Base-by-base conservation (phyloP, 768 basidiomycete species). In the Gelatoporia subvermispora region DNA sequence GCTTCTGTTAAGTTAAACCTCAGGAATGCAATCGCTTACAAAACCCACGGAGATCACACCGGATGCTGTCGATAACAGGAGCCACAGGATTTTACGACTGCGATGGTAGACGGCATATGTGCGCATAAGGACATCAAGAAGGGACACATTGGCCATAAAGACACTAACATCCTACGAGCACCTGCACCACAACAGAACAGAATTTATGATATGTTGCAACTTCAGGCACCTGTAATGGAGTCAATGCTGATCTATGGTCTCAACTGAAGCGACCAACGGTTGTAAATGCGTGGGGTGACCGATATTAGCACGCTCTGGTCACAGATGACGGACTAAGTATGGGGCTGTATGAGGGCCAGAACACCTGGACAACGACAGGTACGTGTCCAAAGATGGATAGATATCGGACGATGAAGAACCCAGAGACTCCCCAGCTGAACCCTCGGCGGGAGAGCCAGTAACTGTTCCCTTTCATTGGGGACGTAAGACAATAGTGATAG, bases 31-130 rank as follows among this genome's bases (percentile, higher is more conserved):
- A n/a, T 31, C 13, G 13, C 28, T 31, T 31, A 31, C 28, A 13
- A 5, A 31, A 31, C 28, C 28, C 28, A 31, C 28, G 5, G 28
- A 5, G 13, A 31, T 31, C 28, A 31, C 28, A 31, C 28, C 28
- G 13, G 28, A 31, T 13, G 28, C 28, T 25, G 18, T 17, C 10
- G 25, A 17, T 18, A 53, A 11, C 5, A 57, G 47, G 4, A 62
- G 8, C 9, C 1, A 4, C 11, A 61, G 48, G 22, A 63, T 43
- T 18, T 47, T 47, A 21, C 40, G 50, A n/a, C 51, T 62, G 13
- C 60, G 57, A n/a, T 49, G 45, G 43, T 62, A 62, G 41, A 63
- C 40, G 1, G 60, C 60, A 18, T 58, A 62, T 18, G 59, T 58
- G 15, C 62, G 55, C 39, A 60, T 51, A 3, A 54, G 16, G 9